Evolutionary conservation across 2,329 filamentous ascomycete species (phyloP), one percentile per base, ranked within the genome.

Genomic region (Cordyceps fumosorosea): DNA sequence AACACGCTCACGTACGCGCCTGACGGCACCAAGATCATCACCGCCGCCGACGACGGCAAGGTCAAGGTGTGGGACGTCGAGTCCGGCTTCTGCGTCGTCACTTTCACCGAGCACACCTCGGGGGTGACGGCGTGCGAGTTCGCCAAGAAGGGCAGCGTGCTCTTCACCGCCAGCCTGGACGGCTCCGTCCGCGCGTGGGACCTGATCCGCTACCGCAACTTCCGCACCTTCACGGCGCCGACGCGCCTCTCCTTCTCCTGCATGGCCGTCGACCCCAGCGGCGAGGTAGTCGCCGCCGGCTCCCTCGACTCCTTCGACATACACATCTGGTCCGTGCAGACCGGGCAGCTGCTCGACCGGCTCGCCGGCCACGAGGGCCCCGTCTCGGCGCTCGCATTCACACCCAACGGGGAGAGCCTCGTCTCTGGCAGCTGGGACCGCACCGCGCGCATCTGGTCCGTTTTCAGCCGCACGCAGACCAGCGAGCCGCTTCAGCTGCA

Each of bases 311-410:
- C 93, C 5, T 98, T 97, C 67, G 93, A 98, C 71, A 91, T 99
- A 57, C 93, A 99, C 75, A 90, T 99, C 65, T 99, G 95, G 95
- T 97, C 91, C 5, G 96, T 99, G 4, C 95, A 99, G 72, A 99
- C 93, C 0, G 95, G 95, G 3, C 95, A 99, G 74, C 81, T 99
- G 20, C 85, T 99, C 6, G 95, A 99, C 72, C 89, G 89, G 67
- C 80, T 99, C 26, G 84, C 93, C 7, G 96, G 95, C 1, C 95
- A 99, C 68, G 93, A 99, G 76, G 95, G 93, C 0, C 95, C 95
- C 0, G 89, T 99, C 1, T 95, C 92, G 5, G 88, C 90, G 2
- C 78, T 99, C 29, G 86, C 91, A 3, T 99, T 99, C 71, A 87
- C 93, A 1, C 90, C 93, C 0, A 91, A 96, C 70, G 93, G 93